These are phyloP conservation scores for Boletus subparvulus DNA, from an alignment of 768 basidiomycete species.

Conservation along the genomic window DNA sequence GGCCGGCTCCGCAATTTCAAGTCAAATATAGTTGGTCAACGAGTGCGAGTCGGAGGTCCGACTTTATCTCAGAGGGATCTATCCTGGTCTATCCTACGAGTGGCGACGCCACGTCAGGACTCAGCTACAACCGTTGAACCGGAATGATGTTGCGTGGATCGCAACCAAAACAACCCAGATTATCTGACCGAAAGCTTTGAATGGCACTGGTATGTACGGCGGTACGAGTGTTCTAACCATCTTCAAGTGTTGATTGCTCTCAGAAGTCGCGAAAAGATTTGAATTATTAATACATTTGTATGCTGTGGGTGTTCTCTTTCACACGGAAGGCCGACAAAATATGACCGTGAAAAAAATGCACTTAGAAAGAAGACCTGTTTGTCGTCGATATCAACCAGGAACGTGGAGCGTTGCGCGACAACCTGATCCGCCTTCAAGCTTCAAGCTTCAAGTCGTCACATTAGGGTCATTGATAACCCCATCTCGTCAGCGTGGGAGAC, in stretches of 20 bases:
- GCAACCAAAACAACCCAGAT: neutral
- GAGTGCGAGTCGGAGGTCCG: neutral
- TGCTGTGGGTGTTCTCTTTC: neutral
- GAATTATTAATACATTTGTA: too few relatives aligned
- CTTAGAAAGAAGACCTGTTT: neutral
- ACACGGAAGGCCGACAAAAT: neutral
- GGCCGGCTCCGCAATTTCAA: neutral
- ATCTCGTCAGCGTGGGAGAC: slow-evolving; percentile 15
- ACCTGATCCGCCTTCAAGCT: slow-evolving; percentile 3
- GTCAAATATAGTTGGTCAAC: neutral
- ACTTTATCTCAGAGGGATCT: neutral
- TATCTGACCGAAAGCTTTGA: neutral
- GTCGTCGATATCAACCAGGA: slow-evolving; percentile 11
- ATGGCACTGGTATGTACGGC: too few relatives aligned
- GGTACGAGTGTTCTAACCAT: too few relatives aligned
- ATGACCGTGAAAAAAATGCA: neutral
- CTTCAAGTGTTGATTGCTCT: neutral
- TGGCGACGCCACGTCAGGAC: neutral
- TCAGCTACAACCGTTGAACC: neutral
- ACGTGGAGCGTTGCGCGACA: neutral
- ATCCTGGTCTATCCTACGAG: neutral
- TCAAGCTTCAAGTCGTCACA: too few relatives aligned
- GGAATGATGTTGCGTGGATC: neutral
- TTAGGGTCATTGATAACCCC: slow-evolving; percentile 10
- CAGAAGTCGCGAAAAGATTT: neutral